These are phyloP conservation scores for Vanrija humicola DNA, from an alignment of 1,284 basidiomycete species.

Conservation along the genomic window DNA sequence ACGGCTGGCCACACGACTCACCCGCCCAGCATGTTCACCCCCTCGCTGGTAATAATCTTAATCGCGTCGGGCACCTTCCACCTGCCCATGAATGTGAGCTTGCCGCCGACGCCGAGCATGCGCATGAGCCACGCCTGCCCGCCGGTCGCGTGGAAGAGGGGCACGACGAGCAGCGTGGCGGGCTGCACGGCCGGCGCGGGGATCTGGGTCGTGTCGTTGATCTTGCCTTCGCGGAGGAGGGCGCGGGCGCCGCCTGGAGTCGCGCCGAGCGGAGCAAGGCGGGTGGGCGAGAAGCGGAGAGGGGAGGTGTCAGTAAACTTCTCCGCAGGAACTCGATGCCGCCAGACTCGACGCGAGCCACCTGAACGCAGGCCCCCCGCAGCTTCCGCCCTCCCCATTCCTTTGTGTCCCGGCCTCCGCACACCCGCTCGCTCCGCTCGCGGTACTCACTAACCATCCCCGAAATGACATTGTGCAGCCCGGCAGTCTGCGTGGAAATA, in stretches of 20 bases:
- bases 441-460: constrained; percentile 29
- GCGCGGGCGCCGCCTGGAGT: neutral
- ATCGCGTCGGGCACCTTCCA: constrained; percentile 35
- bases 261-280: neutral
- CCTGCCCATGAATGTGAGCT: constrained; percentile 29
- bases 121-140: constrained; percentile 39
- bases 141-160: constrained; percentile 44
- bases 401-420: no score
- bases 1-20: constrained; percentile 12
- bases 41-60: constrained; percentile 24
- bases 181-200: neutral
- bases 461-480: constrained; percentile 31
- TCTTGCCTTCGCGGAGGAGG: neutral
- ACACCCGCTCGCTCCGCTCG: no score
- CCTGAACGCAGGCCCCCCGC: no score
- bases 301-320: neutral
- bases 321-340: no score
- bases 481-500: constrained; percentile 36
- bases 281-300: neutral
- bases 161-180: constrained; percentile 28
- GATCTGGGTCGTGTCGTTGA: neutral
- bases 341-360: no score
- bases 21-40: constrained; percentile 24
- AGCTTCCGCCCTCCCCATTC: no score
- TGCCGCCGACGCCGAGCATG: constrained; percentile 32